Base-by-base conservation (phyloP, 805 yeast species). In the Ogataea allantospora region DNA sequence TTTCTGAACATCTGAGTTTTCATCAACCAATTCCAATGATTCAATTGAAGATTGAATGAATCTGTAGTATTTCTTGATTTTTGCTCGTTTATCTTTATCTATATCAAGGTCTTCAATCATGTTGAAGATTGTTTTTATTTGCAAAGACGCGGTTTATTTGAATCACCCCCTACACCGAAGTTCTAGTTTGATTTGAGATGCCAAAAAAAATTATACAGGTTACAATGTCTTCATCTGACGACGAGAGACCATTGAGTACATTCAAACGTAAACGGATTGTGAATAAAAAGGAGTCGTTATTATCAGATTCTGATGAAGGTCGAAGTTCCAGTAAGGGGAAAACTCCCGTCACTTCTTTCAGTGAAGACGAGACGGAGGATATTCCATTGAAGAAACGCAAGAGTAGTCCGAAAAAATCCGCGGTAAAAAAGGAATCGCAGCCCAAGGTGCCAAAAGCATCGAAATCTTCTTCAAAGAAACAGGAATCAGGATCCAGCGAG, bases 141-240 rank as follows among this genome's bases (percentile, higher is more conserved):
- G 5, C n/a, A 7, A n/a, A 30, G 29, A 40, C 43, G 39, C 43
- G 43, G 30, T 20, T 33, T 33, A 9, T 7, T 14, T 4, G 8
- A 17, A 3, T n/a, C 42, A 33, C 33, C 43, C n/a, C 28, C 24
- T 24, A 16, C 36, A 27, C 38, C 37, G 14, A 8, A n/a, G 15
- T 11, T 27, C 5, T 31, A 20, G 8, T 10, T 8, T 14, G 24
- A 13, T n/a, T 32, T 13, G 31, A 31, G 25, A 16, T 11, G 30
- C 19, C 7, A 9, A 23, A 33, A 38, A 38, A 39, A 29, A 24
- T 20, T 30, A 28, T 6, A 14, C 30, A 13, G 39, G 13, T 23
- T 16, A n/a, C 10, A 7, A 46, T 46, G 50, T 46, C 50, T 14
- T 48, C 53, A 17, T 46, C 50, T 15, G 53, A 46, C n/a, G 53